A percentile compares a stretch with the other conserved stretches of the same genome.
phyloP scores from a whole-genome alignment of 768 basidiomycete genomes.

The Suillus ampliporus region DNA sequence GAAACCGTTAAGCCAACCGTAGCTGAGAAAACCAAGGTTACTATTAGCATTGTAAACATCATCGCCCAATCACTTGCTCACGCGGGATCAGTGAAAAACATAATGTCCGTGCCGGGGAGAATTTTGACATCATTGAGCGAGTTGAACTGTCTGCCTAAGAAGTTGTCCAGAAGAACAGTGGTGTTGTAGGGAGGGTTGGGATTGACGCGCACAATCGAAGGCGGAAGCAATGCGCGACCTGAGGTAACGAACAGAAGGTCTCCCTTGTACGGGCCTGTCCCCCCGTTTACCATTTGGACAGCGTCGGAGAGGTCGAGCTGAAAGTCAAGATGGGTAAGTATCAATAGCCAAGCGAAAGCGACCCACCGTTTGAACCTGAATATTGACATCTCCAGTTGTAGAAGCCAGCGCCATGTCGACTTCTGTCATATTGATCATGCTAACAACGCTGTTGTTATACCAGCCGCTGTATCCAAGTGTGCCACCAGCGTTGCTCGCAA shows the following conservation, averaged over 20 bases:
- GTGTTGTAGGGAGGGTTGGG: slow-evolving; percentile 66
- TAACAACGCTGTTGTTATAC: slow-evolving; percentile 65
- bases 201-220: slow-evolving; percentile 68
- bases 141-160: slow-evolving; percentile 81
- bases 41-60: neutral
- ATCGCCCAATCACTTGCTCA: slow-evolving; percentile 40
- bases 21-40: slow-evolving; percentile 35
- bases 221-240: slow-evolving; percentile 65
- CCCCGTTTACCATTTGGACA: slow-evolving; percentile 75
- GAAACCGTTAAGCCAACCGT: slow-evolving; percentile 44
- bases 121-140: slow-evolving; percentile 82
- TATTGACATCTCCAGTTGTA: slow-evolving; percentile 47
- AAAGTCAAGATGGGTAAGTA: slow-evolving; percentile 17
- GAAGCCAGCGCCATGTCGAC: slow-evolving; percentile 52
- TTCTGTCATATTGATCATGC: slow-evolving; percentile 64
- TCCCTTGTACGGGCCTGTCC: slow-evolving; percentile 68
- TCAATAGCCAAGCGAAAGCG: slow-evolving; percentile 2
- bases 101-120: slow-evolving; percentile 63
- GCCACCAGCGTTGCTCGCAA: slow-evolving; percentile 73
- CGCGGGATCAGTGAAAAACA: slow-evolving; percentile 79
- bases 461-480: slow-evolving; percentile 65
- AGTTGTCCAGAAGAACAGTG: slow-evolving; percentile 78
- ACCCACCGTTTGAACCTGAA: slow-evolving; percentile 50
- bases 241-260: slow-evolving; percentile 67
- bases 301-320: slow-evolving; percentile 63